phyloP scores from a whole-genome alignment of 1,284 basidiomycete genomes.

The Cryptococcus sp. region DNA sequence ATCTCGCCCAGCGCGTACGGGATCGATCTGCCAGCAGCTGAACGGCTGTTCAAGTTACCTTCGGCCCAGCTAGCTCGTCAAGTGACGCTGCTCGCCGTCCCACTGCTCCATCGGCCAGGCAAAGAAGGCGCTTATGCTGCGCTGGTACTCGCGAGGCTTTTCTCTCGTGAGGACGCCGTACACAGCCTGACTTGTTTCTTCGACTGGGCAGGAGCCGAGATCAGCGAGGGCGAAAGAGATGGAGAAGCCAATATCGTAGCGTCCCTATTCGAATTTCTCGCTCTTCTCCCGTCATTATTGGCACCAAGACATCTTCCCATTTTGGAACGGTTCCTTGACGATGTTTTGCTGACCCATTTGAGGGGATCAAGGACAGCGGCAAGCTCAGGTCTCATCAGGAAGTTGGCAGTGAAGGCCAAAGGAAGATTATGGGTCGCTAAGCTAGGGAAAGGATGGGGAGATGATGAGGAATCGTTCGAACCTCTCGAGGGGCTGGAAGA shows the following conservation, averaged over 20 bases:
- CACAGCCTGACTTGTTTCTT: slow-evolving; percentile 41
- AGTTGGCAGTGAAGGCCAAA: slow-evolving; percentile 48
- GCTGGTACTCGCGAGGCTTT: slow-evolving; percentile 47
- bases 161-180: slow-evolving; percentile 46
- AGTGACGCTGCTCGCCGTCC: slow-evolving; percentile 49
- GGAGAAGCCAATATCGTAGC: slow-evolving; percentile 40
- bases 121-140: slow-evolving; percentile 50
- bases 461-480: slow-evolving; percentile 74
- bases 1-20: slow-evolving; percentile 58
- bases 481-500: slow-evolving; percentile 78
- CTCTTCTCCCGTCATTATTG: slow-evolving; percentile 42
- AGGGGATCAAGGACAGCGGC: slow-evolving; percentile 43
- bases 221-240: slow-evolving; percentile 42
- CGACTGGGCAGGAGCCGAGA: slow-evolving; percentile 35
- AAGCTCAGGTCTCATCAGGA: slow-evolving; percentile 45
- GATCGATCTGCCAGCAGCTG: slow-evolving; percentile 65
- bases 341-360: slow-evolving; percentile 41
- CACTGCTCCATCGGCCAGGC: slow-evolving; percentile 45
- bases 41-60: slow-evolving; percentile 63
- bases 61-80: slow-evolving; percentile 66
- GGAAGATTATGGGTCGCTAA: slow-evolving; percentile 51
- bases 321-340: slow-evolving; percentile 29
- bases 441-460: slow-evolving; percentile 33
- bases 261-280: slow-evolving; percentile 40
- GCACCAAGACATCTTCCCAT: slow-evolving; percentile 39